Evolutionary conservation across 306 rosid genomes (phyloP).

Genomic region (Castanospermum australe): DNA sequence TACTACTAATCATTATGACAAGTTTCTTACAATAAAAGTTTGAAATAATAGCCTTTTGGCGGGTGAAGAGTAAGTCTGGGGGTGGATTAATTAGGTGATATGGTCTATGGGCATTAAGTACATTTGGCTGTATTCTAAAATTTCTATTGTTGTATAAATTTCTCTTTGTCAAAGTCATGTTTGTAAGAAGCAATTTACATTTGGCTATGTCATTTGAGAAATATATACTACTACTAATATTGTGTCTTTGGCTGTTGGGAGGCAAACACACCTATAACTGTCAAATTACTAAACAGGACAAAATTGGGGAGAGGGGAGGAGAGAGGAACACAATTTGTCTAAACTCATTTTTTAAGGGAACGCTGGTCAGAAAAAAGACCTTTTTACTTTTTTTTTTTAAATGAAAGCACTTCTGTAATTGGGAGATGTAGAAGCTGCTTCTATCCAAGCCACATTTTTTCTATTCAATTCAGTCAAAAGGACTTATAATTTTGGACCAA

Average conservation of each 20-base stretch:
- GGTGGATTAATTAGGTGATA: constrained; percentile 12
- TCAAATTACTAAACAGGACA: constrained; percentile 4
- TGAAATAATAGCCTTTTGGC: background rate
- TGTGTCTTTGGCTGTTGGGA: constrained; percentile 8
- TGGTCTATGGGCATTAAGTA: background rate
- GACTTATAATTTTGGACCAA: background rate
- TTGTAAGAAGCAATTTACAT: background rate
- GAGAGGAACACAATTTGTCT: background rate
- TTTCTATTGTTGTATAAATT: background rate
- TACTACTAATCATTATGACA: background rate
- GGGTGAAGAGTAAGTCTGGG: background rate
- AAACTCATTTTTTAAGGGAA: background rate
- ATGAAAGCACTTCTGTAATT: background rate
- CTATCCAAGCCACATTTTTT: background rate
- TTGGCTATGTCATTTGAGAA: background rate
- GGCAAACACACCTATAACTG: background rate
- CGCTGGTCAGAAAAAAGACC: no score
- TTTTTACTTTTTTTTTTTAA: no score
- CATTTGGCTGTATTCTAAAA: background rate
- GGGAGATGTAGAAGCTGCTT: background rate
- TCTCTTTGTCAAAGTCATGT: background rate
- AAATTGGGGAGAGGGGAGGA: constrained; percentile 2
- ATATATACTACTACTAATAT: constrained; percentile 1
- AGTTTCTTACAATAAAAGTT: background rate
- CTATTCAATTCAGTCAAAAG: background rate